phyloP scores from a whole-genome alignment of 2,329 filamentous ascomycete genomes.

The Microdochium nivale region DNA sequence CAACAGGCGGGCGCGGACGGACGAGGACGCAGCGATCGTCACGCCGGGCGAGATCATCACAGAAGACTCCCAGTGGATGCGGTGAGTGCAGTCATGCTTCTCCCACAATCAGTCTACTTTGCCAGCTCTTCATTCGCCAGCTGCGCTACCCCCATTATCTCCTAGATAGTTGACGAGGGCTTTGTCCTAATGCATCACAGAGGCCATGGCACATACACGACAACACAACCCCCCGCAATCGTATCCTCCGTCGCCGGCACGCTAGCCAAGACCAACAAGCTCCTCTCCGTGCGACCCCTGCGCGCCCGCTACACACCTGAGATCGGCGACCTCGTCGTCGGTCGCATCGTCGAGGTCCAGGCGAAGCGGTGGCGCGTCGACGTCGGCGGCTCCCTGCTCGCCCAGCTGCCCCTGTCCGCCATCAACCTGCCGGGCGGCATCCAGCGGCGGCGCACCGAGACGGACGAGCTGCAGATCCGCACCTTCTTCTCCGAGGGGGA shows the following conservation, averaged over 20 bases:
- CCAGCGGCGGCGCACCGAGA: slow-evolving; percentile 81
- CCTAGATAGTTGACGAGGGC: slow-evolving; percentile 32
- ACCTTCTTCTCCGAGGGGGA: slow-evolving; percentile 97
- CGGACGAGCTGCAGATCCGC: slow-evolving; percentile 93
- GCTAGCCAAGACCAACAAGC: slow-evolving; percentile 89
- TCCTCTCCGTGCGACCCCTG: slow-evolving; percentile 83
- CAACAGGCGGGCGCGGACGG: slow-evolving; percentile 26
- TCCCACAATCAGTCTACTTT: not conserved
- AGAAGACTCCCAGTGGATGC: slow-evolving; percentile 94
- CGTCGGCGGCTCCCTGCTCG: slow-evolving; percentile 79
- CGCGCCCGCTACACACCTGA: slow-evolving; percentile 91
- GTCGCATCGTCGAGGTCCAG: slow-evolving; percentile 91
- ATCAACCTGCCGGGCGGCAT: slow-evolving; percentile 96
- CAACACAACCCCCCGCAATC: slow-evolving; percentile 57
- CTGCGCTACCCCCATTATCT: slow-evolving; percentile 8
- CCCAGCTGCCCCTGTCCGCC: slow-evolving; percentile 72
- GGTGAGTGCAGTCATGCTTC: slow-evolving; percentile 29
- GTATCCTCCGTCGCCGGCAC: slow-evolving; percentile 85
- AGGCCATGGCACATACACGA: slow-evolving; percentile 86
- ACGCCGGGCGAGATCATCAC: slow-evolving; percentile 88
- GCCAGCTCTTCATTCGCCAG: not conserved
- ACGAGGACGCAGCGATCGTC: slow-evolving; percentile 46
- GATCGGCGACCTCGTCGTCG: slow-evolving; percentile 92
- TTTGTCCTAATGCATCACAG: not conserved
- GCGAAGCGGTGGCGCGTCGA: slow-evolving; percentile 91